Evolutionary conservation across 176 grass and related monocot species (phyloP).

Genomic region (Avena eriantha): DNA sequence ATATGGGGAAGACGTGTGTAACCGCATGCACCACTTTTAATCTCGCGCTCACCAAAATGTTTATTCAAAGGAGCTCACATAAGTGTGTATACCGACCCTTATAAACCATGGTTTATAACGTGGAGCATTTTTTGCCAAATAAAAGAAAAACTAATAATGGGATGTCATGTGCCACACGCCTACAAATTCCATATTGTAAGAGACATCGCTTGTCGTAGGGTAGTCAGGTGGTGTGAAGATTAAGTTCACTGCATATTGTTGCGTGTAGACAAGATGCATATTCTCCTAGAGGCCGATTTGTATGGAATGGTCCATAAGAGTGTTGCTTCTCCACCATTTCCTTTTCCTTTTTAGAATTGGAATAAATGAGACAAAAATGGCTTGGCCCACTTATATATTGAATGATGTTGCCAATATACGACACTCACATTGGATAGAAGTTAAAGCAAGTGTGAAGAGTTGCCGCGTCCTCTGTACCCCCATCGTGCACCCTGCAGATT

Average conservation of each 20-base stretch:
- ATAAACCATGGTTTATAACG: not conserved
- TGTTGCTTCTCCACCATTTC: not conserved
- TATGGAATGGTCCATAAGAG: not conserved
- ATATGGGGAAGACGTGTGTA: no score
- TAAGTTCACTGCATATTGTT: not conserved
- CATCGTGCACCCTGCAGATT: no score
- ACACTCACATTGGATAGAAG: no score
- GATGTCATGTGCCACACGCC: not conserved
- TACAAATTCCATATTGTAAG: not conserved
- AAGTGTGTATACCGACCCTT: not conserved
- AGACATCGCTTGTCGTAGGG: not conserved
- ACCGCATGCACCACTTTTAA: no score
- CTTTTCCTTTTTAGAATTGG: not conserved
- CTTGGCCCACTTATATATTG: not conserved
- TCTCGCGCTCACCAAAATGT: no score
- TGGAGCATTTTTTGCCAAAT: not conserved
- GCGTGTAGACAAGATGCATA: not conserved
- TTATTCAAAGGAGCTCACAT: no score
- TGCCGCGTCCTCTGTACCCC: no score
- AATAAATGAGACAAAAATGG: no score
- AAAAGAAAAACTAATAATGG: not conserved
- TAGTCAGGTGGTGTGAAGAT: not conserved
- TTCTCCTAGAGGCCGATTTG: not conserved
- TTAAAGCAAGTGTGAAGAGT: no score
- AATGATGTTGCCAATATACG: no score